Evolutionary conservation across 2,329 filamentous ascomycete species (phyloP).

Genomic region (Aspergillus brunneoviolaceus): DNA sequence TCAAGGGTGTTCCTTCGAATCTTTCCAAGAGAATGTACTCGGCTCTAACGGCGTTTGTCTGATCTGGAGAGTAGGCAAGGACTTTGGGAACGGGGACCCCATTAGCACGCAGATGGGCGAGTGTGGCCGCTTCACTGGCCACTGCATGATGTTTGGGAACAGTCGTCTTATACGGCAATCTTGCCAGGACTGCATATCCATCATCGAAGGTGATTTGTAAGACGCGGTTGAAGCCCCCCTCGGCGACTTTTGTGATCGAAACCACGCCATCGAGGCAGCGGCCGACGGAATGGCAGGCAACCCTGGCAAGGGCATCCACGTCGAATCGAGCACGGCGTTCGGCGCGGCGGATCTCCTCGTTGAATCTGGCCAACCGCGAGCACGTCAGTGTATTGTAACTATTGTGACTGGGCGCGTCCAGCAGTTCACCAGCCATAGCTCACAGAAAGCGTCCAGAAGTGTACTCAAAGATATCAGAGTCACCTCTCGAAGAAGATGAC

Average conservation of each 20-base stretch:
- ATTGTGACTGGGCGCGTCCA: too few relatives aligned
- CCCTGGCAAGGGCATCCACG: too few relatives aligned
- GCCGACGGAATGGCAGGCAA: too few relatives aligned
- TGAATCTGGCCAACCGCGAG: too few relatives aligned
- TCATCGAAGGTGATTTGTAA: slow-evolving; percentile 34
- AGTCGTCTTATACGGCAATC: slow-evolving; percentile 34
- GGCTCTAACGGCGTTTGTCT: slow-evolving; percentile 36
- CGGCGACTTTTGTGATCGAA: slow-evolving; percentile 29
- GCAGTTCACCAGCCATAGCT: too few relatives aligned
- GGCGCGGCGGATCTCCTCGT: too few relatives aligned
- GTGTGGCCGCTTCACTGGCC: slow-evolving; percentile 42
- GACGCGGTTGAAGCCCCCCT: slow-evolving; percentile 41
- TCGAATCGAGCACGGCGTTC: too few relatives aligned
- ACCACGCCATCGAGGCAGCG: too few relatives aligned
- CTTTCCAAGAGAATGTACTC: slow-evolving; percentile 44
- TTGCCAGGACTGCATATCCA: slow-evolving; percentile 30
- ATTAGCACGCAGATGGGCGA: slow-evolving; percentile 33
- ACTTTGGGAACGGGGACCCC: slow-evolving; percentile 40
- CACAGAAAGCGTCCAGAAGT: too few relatives aligned
- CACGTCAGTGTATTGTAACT: too few relatives aligned
- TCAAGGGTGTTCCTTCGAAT: slow-evolving; percentile 32
- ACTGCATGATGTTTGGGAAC: slow-evolving; percentile 30
- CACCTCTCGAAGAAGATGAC: too few relatives aligned
- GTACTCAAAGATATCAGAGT: too few relatives aligned
- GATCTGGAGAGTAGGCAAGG: slow-evolving; percentile 33